Base-by-base conservation (phyloP, 164 flowering plant genomes). In the Stephania yunnanensis region DNA sequence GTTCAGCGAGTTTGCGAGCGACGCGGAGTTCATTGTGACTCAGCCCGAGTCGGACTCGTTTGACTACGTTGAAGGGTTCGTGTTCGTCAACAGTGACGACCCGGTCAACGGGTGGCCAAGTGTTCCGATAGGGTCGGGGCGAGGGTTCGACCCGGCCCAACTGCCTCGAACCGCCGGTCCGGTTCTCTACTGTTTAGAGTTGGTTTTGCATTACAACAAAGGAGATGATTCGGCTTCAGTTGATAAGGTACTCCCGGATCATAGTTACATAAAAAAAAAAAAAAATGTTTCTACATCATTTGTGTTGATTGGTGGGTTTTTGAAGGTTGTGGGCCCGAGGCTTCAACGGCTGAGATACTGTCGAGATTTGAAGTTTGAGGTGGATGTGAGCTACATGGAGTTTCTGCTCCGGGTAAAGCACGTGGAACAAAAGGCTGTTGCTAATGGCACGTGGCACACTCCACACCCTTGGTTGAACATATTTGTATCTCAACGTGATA, bases 391-490 rank as follows among this genome's bases (percentile, higher is more conserved):
- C 77, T 92, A 90, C 85, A 76, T 76, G 78, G 93, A 88, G 10
- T 95, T 92, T 71, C 11, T 94, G 29, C 71, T 84, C 50, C 87
- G 98, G 15, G 97, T 94, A 30, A 88, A 89, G 75, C 82, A 74
- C 0, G 86, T 71, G 17, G 95, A 92, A 82, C 78, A 81, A 46
- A 78, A 78, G 36, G 94, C 97, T 0, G 89, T 69, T 65, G 87
- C 84, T 36, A 85, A 70, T 46, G 97, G 98, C 3, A 84, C 81
- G 0, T 92, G 97, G 98, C 88, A 89, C 65, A 78, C 91, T 15
- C 95, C 98, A 7, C 98, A 95, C 84, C 98, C 97, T 7, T 95
- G 98, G 97, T 75, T 95, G 36, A 95, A 95, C 79, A 44, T 95
- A 36, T 84, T 92, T 77, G 85, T 95, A 1, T 86, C 97, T 1